Evolutionary conservation across 1,139 yeast species (phyloP).

Genomic region (Meyerozyma smithsonii): DNA sequence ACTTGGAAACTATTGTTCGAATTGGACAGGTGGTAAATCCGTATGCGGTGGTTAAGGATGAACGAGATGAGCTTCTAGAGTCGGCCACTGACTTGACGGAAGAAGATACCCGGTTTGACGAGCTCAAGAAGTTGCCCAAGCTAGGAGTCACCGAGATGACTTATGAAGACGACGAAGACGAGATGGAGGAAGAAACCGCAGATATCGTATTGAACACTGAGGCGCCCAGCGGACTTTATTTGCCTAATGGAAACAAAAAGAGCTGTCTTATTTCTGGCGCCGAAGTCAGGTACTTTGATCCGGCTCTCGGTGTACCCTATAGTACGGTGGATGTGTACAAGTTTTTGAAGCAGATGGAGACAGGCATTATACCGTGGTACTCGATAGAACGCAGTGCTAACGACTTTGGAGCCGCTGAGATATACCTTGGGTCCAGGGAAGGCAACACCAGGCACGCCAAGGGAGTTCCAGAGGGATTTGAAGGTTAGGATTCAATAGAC

Average conservation of each 20-base stretch:
- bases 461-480: constrained; percentile 88
- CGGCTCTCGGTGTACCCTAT: constrained; percentile 81
- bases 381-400: constrained; percentile 34
- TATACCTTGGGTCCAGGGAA: constrained; percentile 54
- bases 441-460: constrained; percentile 58
- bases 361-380: constrained; percentile 68
- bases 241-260: constrained; percentile 67
- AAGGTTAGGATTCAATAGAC: constrained; percentile 13
- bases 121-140: constrained; percentile 53
- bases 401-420: constrained; percentile 58
- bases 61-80: constrained; percentile 31
- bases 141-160: constrained; percentile 59
- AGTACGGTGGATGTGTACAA: constrained; percentile 76
- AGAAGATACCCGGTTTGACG: constrained; percentile 42
- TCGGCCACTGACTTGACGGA: constrained; percentile 32
- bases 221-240: constrained; percentile 70
- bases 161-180: constrained; percentile 38
- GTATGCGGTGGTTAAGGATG: constrained; percentile 32
- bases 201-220: constrained; percentile 52
- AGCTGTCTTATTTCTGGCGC: constrained; percentile 75
- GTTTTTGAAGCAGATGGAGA: constrained; percentile 62
- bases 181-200: constrained; percentile 36
- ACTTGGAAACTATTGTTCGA: constrained; percentile 49
- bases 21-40: constrained; percentile 44
- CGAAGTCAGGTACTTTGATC: constrained; percentile 82